phyloP scores from a whole-genome alignment of 2,329 filamentous ascomycete genomes.

The Cordyceps cateniannulata region DNA sequence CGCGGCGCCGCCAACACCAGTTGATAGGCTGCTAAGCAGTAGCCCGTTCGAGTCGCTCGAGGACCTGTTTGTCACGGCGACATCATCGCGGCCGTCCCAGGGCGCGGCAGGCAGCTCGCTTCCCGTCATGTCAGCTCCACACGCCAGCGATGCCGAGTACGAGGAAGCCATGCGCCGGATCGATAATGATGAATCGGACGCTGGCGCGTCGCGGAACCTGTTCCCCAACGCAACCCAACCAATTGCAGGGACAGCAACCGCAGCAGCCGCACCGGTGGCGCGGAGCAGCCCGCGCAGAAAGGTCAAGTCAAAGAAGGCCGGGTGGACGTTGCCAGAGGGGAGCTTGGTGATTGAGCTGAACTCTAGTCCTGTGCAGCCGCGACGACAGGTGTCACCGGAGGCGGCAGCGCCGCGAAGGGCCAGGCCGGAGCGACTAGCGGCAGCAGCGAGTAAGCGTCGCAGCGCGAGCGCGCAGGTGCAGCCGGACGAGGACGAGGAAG shows the following conservation, averaged over 20 bases:
- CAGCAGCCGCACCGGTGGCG: constrained; percentile 15
- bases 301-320: constrained; percentile 8
- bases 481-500: constrained; percentile 16
- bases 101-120: constrained; percentile 19
- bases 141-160: constrained; percentile 31
- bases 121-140: constrained; percentile 20
- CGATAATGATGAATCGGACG: constrained; percentile 25
- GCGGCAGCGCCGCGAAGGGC: background rate
- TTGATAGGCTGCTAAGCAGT: constrained; percentile 18
- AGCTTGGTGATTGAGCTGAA: constrained; percentile 27
- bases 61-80: constrained; percentile 36
- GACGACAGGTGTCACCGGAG: background rate
- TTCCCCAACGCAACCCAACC: constrained; percentile 30
- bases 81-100: constrained; percentile 27
- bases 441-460: background rate
- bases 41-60: constrained; percentile 29
- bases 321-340: constrained; percentile 23
- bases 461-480: background rate
- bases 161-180: constrained; percentile 38
- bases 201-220: constrained; percentile 21
- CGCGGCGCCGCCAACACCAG: background rate
- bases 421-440: background rate
- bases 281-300: constrained; percentile 9
- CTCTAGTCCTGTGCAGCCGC: constrained; percentile 17
- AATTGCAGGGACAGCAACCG: background rate